These are phyloP conservation scores for Huntiella bhutanensis DNA, from an alignment of 2,329 filamentous ascomycete species.

Conservation along the genomic window DNA sequence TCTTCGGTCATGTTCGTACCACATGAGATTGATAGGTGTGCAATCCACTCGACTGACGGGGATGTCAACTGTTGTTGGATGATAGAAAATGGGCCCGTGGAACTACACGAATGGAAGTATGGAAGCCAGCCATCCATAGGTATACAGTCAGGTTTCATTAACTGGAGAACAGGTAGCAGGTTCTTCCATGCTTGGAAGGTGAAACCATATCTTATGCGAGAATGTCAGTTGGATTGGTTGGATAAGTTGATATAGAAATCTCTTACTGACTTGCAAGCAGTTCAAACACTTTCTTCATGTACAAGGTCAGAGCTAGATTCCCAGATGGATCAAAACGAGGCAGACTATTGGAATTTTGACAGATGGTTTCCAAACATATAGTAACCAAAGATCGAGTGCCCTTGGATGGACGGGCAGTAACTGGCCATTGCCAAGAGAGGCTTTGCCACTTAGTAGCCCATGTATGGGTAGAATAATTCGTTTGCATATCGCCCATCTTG, in stretches of 20 bases:
- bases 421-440: neutral
- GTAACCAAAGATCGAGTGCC: constrained; percentile 3
- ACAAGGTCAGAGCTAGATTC: neutral
- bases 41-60: constrained; percentile 21
- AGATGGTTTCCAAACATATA: constrained; percentile 4
- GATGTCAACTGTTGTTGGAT: constrained; percentile 11
- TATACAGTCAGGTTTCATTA: neutral
- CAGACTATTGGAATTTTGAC: neutral
- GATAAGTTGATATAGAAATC: neutral
- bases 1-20: constrained; percentile 19
- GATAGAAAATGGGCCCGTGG: constrained; percentile 2
- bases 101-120: constrained; percentile 3
- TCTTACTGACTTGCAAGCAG: neutral
- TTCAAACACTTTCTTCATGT: neutral
- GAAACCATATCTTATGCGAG: constrained; percentile 2
- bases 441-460: constrained; percentile 2
- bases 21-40: constrained; percentile 23
- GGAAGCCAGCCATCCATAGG: constrained; percentile 4
- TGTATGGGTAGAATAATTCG: neutral
- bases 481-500: no score
- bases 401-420: neutral
- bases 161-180: neutral
- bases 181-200: constrained; percentile 5
- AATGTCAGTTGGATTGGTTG: neutral
- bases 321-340: neutral